These are phyloP conservation scores for Gossypium mustelinum DNA, from an alignment of 345 rosid species.

Conservation along the genomic window DNA sequence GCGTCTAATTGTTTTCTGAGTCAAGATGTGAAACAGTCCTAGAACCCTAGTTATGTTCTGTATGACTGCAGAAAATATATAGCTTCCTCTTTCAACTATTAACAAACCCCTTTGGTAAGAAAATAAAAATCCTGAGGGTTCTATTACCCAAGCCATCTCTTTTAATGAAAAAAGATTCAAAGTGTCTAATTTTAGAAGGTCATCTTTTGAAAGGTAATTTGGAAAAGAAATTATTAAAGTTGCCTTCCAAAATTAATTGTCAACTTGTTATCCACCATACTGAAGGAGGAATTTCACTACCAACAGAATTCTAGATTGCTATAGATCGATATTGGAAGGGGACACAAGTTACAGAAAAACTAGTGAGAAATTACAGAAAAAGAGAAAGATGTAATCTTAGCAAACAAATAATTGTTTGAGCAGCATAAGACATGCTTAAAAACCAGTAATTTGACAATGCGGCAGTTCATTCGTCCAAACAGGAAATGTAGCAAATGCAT, in stretches of 20 bases:
- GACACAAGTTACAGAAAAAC: neutral
- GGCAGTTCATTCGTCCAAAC: neutral
- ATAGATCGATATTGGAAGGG: neutral
- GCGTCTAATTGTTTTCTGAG: neutral
- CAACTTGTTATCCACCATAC: neutral
- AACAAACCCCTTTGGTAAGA: neutral
- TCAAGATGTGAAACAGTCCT: neutral
- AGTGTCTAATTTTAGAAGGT: neutral
- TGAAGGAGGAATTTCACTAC: neutral
- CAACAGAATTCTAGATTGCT: neutral
- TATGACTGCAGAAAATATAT: neutral
- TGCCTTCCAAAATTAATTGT: neutral
- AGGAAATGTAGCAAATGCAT: neutral
- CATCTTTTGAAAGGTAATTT: constrained; percentile 1
- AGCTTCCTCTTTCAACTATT: neutral
- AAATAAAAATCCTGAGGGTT: neutral
- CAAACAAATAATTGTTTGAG: neutral
- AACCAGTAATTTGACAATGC: neutral
- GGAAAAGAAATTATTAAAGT: neutral
- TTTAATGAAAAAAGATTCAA: neutral
- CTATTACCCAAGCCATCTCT: neutral
- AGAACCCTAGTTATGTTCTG: neutral
- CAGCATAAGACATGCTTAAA: neutral
- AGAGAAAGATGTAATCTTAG: neutral
- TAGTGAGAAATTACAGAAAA: neutral